Conservation (phyloP, 2,329 filamentous ascomycete genomes). For the Pseudofabraea citricarpa region DNA sequence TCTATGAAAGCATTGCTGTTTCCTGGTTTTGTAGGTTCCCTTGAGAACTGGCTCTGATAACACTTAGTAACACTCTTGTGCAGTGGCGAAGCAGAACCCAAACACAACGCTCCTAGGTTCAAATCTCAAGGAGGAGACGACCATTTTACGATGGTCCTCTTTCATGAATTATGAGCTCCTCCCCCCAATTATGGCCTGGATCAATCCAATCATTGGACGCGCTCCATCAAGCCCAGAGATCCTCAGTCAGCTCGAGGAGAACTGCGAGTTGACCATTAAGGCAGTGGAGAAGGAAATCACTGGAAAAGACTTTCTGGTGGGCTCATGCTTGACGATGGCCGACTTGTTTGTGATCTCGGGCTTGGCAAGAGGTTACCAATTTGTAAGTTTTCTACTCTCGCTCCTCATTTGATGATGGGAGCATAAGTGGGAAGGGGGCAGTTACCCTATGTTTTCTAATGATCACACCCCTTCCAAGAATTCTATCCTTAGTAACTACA, state of each 20-base stretch:
- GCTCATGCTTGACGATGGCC: background rate
- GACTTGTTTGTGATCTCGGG: conserved; percentile 1
- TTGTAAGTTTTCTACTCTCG: background rate
- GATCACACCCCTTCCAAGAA: too few relatives aligned
- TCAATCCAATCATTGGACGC: conserved; percentile 1
- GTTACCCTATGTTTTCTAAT: too few relatives aligned
- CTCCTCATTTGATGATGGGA: too few relatives aligned
- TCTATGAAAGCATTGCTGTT: conserved; percentile 3
- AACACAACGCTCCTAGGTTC: background rate
- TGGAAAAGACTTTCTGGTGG: background rate
- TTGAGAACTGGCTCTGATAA: background rate
- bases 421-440: too few relatives aligned
- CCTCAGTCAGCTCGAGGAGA: background rate
- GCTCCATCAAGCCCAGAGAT: background rate
- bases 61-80: too few relatives aligned
- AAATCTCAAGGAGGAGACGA: background rate
- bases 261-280: conserved; percentile 1
- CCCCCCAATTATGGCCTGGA: conserved; percentile 1
- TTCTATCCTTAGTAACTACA: too few relatives aligned
- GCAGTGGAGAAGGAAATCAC: background rate
- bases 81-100: conserved; percentile 2
- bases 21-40: conserved; percentile 2
- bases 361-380: conserved; percentile 1
- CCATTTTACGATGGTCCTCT: background rate
- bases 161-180: conserved; percentile 2